Evolutionary conservation across 441 rosid genomes (phyloP).

Genomic region (Francoa sonchifolia): DNA sequence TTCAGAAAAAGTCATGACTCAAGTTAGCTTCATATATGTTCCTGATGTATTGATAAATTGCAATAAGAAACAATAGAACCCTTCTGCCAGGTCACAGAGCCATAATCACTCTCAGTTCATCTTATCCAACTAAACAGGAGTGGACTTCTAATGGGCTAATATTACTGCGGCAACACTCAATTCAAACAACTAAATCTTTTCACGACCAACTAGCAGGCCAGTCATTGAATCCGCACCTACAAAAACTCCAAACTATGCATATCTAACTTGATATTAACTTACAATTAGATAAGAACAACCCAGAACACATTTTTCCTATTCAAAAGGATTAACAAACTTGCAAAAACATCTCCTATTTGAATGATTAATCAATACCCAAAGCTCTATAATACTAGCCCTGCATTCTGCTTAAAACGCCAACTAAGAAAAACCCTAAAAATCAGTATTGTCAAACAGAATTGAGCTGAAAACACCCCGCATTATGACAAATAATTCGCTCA

Average conservation of each 20-base stretch:
- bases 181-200: not conserved
- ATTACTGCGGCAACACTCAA: not conserved
- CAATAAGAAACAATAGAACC: not conserved
- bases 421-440: not conserved
- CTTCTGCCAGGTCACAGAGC: conserved; percentile 1
- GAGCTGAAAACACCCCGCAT: conserved; percentile 1
- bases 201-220: not conserved
- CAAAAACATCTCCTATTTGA: too few species aligned
- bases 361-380: too few species aligned
- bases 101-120: not conserved
- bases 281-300: not conserved
- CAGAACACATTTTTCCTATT: not conserved
- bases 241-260: not conserved
- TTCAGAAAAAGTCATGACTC: conserved; percentile 9
- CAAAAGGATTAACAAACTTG: too few species aligned
- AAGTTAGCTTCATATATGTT: not conserved
- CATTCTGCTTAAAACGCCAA: not conserved
- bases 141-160: not conserved
- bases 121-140: not conserved
- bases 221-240: not conserved
- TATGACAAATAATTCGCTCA: too few species aligned
- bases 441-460: not conserved
- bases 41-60: not conserved
- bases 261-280: not conserved
- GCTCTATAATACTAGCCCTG: not conserved